Evolutionary conservation across 2,329 filamentous ascomycete species (phyloP).

Genomic region (Neofusicoccum sp.): DNA sequence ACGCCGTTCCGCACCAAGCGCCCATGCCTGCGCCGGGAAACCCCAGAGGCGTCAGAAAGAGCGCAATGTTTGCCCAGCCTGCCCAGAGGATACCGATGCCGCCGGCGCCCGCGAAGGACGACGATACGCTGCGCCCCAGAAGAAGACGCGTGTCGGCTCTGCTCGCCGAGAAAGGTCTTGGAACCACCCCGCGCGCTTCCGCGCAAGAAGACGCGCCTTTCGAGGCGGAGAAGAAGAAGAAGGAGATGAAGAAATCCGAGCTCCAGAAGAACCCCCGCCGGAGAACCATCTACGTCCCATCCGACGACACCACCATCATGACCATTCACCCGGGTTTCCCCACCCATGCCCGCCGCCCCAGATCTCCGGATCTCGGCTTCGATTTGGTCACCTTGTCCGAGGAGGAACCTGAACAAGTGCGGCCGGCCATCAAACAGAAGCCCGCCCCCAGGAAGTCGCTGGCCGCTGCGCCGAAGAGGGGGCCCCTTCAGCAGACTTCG

Average conservation of each 20-base stretch:
- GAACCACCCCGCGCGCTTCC: conserved; percentile 22
- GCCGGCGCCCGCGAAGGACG: conserved; percentile 24
- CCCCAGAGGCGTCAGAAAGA: conserved; percentile 30
- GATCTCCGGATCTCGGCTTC: conserved; percentile 41
- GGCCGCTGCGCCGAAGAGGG: conserved; percentile 51
- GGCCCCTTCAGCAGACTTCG: conserved; percentile 51
- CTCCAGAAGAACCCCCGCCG: conserved; percentile 47
- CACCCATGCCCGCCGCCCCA: conserved; percentile 31
- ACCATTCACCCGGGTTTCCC: conserved; percentile 53
- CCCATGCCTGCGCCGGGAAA: conserved; percentile 30
- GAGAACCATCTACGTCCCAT: conserved; percentile 55
- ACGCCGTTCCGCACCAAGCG: conserved; percentile 35
- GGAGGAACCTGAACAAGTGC: conserved; percentile 37
- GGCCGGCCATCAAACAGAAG: conserved; percentile 33
- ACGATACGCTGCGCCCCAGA: conserved; percentile 30
- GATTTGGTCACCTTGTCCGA: conserved; percentile 43
- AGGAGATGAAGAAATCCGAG: conserved; percentile 35
- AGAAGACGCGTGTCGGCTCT: conserved; percentile 41
- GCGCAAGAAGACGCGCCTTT: conserved; percentile 17
- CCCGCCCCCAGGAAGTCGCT: conserved; percentile 44
- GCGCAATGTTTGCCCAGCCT: conserved; percentile 38
- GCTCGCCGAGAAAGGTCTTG: conserved; percentile 26
- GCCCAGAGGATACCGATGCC: conserved; percentile 38
- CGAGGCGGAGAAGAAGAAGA: not conserved
- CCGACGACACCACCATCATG: conserved; percentile 54